These are phyloP conservation scores for Rhynchosporium agropyri DNA, from an alignment of 2,329 filamentous ascomycete genomes.

Conservation along the genomic window DNA sequence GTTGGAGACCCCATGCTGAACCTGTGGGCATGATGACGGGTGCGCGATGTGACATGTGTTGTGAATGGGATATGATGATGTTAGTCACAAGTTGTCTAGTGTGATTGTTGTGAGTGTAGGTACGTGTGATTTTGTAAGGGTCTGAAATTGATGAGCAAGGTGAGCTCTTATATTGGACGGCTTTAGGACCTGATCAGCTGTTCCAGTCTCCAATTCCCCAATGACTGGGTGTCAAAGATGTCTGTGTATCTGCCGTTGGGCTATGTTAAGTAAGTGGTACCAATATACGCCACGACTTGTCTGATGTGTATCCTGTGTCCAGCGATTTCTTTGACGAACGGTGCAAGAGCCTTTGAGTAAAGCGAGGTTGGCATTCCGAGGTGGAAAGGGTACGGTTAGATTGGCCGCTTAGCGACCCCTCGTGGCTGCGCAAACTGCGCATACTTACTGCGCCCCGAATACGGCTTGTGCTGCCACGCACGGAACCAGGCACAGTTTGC, in stretches of 20 bases:
- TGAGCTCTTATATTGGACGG: background rate
- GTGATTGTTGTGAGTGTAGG: background rate
- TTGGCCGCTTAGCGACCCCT: constrained; percentile 7
- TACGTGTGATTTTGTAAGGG: background rate
- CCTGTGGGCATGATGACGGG: constrained; percentile 22
- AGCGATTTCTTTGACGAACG: constrained; percentile 2
- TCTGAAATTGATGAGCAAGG: background rate
- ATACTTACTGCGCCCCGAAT: background rate
- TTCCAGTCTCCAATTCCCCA: background rate
- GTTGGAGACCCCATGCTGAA: constrained; percentile 21
- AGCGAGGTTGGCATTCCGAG: background rate
- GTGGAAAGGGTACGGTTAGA: background rate
- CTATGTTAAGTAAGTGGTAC: constrained; percentile 1
- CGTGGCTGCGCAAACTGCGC: background rate
- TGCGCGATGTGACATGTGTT: constrained; percentile 15
- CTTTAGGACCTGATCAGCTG: background rate
- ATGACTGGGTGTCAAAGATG: constrained; percentile 3
- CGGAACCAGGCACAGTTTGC: constrained; percentile 1
- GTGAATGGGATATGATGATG: background rate
- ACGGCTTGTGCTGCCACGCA: background rate
- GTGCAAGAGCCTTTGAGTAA: background rate
- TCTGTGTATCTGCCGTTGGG: constrained; percentile 6
- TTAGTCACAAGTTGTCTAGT: background rate
- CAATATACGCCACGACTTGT: constrained; percentile 4
- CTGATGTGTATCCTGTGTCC: background rate